Evolutionary conservation across 352 stramenopile genomes (phyloP), one percentile per base, ranked within the genome.

Genomic region (Globisporangium cystogenes): DNA sequence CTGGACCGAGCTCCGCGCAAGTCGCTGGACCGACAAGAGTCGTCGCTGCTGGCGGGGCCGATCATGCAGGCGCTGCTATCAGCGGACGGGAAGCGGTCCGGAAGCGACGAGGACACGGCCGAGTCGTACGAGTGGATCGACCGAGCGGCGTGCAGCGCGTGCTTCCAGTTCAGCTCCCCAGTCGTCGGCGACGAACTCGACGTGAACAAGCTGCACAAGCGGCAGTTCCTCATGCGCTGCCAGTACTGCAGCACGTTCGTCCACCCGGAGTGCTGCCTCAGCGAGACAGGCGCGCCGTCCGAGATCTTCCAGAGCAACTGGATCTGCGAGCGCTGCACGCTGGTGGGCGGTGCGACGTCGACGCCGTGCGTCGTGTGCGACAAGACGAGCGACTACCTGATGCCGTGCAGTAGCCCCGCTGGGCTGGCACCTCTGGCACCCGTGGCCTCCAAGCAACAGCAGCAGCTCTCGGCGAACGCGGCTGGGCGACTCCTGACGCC

Each of bases 181-280:
- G 60, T 82, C 14, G 57, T 75, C 21, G 66, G 60, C 37, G 66
- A 74, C 3, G 62, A 72, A 8, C 60, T 64, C 18, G 61, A 86
- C 48, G 65, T 74, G n/a, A 70, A 72, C 27, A 62, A 75, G 63
- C 68, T 92, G 18, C 76, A 72, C 63, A 77, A 77, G 51, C 76
- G 82, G 15, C 84, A 95, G 53, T 78, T 92, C 55, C 78, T 93
- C 68, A 77, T 95, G 62, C 85, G 85, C 12, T 95, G 85, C 44
- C 83, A 89, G 51, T 87, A 89, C 48, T 95, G 85, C 68, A 90
- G 86, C 56, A 80, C 82, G 8, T 81, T 86, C 53, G 76, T 90
- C 29, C 85, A 95, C 42, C 76, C 85, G 0, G 72, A 83, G n/a
- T 93, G 85, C 55, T 89, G 75, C 16, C 69, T 87, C 48, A 87